Percentiles rank a stretch among this genome's conserved stretches.
phyloP scores from a whole-genome alignment of 257 asterid species.

The Fraxinus excelsior region DNA sequence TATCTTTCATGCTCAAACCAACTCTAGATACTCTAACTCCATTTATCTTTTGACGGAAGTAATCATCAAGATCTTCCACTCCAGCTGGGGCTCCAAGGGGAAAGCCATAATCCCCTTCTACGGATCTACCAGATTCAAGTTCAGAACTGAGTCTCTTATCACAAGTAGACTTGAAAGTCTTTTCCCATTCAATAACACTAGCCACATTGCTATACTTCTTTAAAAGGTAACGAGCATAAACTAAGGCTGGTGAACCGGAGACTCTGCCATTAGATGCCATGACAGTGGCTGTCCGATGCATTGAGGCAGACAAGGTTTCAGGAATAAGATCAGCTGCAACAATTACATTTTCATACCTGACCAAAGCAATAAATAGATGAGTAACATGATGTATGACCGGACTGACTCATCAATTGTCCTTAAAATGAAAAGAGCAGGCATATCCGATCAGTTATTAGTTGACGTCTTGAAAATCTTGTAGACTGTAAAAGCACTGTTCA shows the following conservation, averaged over 20 bases:
- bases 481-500: neutral
- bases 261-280: constrained; percentile 77
- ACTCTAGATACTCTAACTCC: constrained; percentile 78
- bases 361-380: constrained; percentile 21
- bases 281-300: constrained; percentile 67
- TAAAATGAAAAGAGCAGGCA: constrained; percentile 9
- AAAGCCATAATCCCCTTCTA: constrained; percentile 74
- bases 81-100: constrained; percentile 94
- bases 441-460: neutral
- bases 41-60: constrained; percentile 86
- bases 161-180: constrained; percentile 67
- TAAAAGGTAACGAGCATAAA: constrained; percentile 66
- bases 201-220: constrained; percentile 68
- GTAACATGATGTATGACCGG: neutral
- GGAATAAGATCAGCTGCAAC: constrained; percentile 91
- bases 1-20: constrained; percentile 85
- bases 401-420: constrained; percentile 4
- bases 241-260: constrained; percentile 68
- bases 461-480: neutral
- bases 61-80: constrained; percentile 92
- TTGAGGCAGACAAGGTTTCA: constrained; percentile 70
- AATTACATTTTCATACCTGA: constrained; percentile 88
- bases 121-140: constrained; percentile 72
- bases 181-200: constrained; percentile 90
- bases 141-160: constrained; percentile 85